phyloP scores from a whole-genome alignment of 2,329 filamentous ascomycete genomes.

The Trichoderma aggressivum region DNA sequence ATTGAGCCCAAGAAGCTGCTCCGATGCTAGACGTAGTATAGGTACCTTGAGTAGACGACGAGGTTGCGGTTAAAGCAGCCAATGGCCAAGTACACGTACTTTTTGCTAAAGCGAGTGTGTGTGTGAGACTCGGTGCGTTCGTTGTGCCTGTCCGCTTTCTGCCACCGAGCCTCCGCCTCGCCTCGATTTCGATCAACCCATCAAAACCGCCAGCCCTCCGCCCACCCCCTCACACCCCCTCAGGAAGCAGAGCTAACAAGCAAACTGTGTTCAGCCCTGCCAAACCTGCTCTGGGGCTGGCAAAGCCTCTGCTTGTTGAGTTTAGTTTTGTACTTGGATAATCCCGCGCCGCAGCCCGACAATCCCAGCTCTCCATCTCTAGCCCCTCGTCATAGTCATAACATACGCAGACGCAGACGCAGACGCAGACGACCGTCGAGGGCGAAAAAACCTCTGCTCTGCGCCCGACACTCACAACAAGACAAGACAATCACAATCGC shows the following conservation, averaged over 20 bases:
- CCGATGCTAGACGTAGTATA: background rate
- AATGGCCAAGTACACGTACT: background rate
- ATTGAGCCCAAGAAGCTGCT: background rate
- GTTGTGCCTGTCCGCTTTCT: conserved; percentile 16
- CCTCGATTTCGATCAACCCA: background rate
- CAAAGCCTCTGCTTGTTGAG: background rate
- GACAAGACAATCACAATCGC: background rate
- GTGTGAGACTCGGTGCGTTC: background rate
- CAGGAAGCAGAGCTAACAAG: conserved; percentile 3
- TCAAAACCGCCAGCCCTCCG: conserved; percentile 1
- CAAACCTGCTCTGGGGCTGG: conserved; percentile 9
- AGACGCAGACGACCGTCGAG: background rate
- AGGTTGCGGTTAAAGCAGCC: background rate
- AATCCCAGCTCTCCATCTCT: conserved; percentile 9
- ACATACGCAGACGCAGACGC: too few species aligned
- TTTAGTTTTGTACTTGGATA: conserved; percentile 3
- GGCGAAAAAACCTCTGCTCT: background rate
- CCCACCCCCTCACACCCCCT: conserved; percentile 16
- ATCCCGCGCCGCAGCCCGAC: conserved; percentile 15
- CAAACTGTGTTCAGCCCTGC: conserved; percentile 16
- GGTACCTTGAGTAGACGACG: background rate
- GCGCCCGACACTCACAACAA: background rate
- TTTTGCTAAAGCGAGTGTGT: background rate
- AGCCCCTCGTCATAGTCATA: conserved; percentile 7
- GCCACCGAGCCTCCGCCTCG: conserved; percentile 15